Evolutionary conservation across 2,329 filamentous ascomycete species (phyloP).

Genomic region (Akanthomyces lecanii): DNA sequence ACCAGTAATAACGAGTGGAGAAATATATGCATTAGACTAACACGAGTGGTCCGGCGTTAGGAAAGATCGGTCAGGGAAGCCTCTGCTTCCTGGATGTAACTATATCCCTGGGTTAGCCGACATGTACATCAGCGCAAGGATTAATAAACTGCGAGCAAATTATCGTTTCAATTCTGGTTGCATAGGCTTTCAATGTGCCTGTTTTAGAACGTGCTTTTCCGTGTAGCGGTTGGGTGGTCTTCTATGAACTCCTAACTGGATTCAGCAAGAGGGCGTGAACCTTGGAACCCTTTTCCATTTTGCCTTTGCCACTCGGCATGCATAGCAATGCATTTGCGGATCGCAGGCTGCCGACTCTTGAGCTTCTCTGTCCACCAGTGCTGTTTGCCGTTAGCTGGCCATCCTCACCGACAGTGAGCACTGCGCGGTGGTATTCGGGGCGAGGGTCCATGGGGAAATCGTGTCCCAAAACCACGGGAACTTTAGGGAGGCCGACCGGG

Average conservation of each 20-base stretch:
- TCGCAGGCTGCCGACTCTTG: slow-evolving; percentile 80
- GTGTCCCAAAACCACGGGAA: slow-evolving; percentile 67
- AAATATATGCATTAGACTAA: slow-evolving; percentile 18
- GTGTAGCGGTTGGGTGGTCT: neutral
- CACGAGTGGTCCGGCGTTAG: slow-evolving; percentile 36
- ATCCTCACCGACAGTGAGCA: slow-evolving; percentile 62
- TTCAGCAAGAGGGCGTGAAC: slow-evolving; percentile 81
- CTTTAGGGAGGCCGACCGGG: slow-evolving; percentile 64
- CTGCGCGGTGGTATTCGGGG: slow-evolving; percentile 85
- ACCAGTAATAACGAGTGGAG: slow-evolving; percentile 7
- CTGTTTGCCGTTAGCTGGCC: slow-evolving; percentile 70
- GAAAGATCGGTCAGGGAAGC: slow-evolving; percentile 33
- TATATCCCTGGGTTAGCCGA: slow-evolving; percentile 27
- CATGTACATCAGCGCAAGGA: slow-evolving; percentile 33
- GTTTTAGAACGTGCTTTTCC: neutral
- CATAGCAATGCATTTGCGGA: slow-evolving; percentile 84
- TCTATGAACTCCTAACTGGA: slow-evolving; percentile 28
- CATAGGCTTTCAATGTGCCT: neutral
- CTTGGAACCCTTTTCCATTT: slow-evolving; percentile 62
- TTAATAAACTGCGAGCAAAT: slow-evolving; percentile 24
- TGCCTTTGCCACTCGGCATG: slow-evolving; percentile 61
- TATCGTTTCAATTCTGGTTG: neutral
- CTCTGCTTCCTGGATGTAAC: slow-evolving; percentile 33
- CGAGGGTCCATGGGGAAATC: slow-evolving; percentile 73
- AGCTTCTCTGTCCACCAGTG: slow-evolving; percentile 88